Evolutionary conservation across 208 protist genomes (phyloP), one percentile per base, ranked within the genome.

Genomic region (Trypanosoma avium): DNA sequence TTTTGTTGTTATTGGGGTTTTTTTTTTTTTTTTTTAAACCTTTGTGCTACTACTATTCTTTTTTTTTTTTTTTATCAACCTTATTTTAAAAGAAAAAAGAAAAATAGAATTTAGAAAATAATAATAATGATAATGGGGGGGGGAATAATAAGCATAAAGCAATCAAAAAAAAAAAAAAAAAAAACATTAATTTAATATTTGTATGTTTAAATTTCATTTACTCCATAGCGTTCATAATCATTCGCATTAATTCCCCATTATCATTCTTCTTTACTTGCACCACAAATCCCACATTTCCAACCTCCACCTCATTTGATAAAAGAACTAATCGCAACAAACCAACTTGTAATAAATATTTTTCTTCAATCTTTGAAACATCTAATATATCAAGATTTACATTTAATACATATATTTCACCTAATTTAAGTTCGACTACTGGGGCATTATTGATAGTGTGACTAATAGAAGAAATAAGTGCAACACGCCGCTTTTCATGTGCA

Each of bases 291-390:
- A 71, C 47, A 33, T 13, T 17, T 4, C n/a, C 54, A 33, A 71
- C 33, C 30, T 27, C n/a, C 2, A 8, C 32, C 3, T 17, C 29
- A 17, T 47, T 47, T 15, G 33, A 65, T 2, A 60, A 42, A 17
- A 84, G 52, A 9, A 24, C 40, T 5, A 88, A 38, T 8, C 62
- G 49, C 49, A 91, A 55, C 29, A 84, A 35, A 46, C 84, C 74
- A 21, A 87, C 73, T 48, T 91, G 84, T 12, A 82, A 57, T 3
- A 88, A 46, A 53, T 88, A 81, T 67, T 87, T 87, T 57, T 73
- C 69, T 27, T 77, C 69, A 21, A 81, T 40, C 1, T 5, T 43
- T 0, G 58, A 59, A 21, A 74, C 15, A 42, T 63, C 55, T 61
- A 75, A 59, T 15, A 19, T 46, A 56, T 49, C 19, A 61, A 73